Percentiles rank a stretch among this genome's conserved stretches.
Evolutionary conservation across 306 rosid species (phyloP).

Genomic region (Pterocarpus macrocarpus): DNA sequence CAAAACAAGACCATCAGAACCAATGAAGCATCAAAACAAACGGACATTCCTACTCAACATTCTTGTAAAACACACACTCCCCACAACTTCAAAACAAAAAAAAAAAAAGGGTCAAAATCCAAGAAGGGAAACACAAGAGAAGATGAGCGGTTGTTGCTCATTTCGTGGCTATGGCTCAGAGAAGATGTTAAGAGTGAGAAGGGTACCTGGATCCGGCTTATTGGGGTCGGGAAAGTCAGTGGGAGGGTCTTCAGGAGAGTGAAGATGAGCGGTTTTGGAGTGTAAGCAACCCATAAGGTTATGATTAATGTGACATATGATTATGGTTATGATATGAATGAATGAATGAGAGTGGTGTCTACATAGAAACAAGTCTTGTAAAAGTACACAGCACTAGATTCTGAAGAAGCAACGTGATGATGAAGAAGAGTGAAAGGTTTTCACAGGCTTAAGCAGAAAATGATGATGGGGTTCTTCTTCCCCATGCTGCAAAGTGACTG

Average conservation of each 20-base stretch:
- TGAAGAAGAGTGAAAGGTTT: neutral
- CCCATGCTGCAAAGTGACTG: slow-evolving; percentile 39
- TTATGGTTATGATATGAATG: neutral
- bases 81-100: neutral
- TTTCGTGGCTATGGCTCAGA: neutral
- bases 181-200: neutral
- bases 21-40: neutral
- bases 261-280: slow-evolving; percentile 74
- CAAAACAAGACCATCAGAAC: neutral
- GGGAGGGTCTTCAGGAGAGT: slow-evolving; percentile 73
- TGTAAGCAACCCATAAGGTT: slow-evolving; percentile 69
- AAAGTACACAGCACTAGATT: neutral
- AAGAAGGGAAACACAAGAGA: neutral
- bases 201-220: slow-evolving; percentile 71
- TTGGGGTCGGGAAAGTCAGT: slow-evolving; percentile 60
- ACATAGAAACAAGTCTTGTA: slow-evolving; percentile 44
- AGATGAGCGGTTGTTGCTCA: neutral
- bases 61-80: neutral
- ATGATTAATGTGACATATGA: neutral
- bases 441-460: slow-evolving; percentile 33
- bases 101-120: neutral
- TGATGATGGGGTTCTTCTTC: neutral
- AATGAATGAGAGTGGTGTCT: slow-evolving; percentile 4
- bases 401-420: neutral
- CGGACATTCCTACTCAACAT: neutral